Evolutionary conservation across 345 rosid genomes (phyloP).

Genomic region (Corymbia maculata): DNA sequence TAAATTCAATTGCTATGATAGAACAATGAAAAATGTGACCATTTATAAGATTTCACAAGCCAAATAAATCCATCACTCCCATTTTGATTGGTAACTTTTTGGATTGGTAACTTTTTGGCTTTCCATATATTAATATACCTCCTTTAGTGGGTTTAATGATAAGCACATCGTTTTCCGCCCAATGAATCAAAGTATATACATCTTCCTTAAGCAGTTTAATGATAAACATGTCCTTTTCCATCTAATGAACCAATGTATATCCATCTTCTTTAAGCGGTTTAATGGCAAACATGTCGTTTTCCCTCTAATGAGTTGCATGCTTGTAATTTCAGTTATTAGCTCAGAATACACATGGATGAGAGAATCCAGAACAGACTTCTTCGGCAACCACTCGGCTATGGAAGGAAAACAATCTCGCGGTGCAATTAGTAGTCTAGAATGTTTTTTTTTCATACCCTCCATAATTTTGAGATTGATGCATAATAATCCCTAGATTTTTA

Average conservation of each 20-base stretch:
- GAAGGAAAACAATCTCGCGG: background rate
- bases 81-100: background rate
- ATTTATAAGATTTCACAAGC: background rate
- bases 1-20: background rate
- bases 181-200: background rate
- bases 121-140: background rate
- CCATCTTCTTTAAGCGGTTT: background rate
- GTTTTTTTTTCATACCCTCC: background rate
- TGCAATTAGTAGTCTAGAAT: background rate
- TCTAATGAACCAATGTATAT: background rate
- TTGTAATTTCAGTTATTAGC: background rate
- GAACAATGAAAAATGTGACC: background rate
- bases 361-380: background rate
- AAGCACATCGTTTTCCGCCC: background rate
- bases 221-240: background rate
- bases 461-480: background rate
- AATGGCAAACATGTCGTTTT: background rate
- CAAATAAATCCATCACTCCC: background rate
- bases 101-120: accelerated
- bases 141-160: background rate
- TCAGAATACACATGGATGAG: background rate
- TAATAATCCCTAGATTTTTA: background rate
- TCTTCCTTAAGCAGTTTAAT: background rate
- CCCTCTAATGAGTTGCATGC: background rate
- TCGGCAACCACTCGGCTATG: background rate